These are phyloP conservation scores for Berkeleyomyces rouxiae DNA, from an alignment of 2,329 filamentous ascomycete species.

Conservation along the genomic window DNA sequence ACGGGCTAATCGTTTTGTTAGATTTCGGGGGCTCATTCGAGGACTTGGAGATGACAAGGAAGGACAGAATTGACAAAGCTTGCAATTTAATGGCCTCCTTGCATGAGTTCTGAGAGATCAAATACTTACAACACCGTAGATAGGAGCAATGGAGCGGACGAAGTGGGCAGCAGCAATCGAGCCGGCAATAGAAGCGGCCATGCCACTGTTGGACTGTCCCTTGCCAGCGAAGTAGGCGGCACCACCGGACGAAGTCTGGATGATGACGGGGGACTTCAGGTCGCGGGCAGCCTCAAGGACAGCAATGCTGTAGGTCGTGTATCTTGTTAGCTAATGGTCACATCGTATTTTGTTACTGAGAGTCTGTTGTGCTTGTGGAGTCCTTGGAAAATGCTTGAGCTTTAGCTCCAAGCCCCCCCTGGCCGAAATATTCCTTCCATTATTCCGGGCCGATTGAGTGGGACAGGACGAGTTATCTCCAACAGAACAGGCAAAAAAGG, in stretches of 20 bases:
- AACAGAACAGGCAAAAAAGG: neutral
- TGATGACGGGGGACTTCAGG: constrained; percentile 76
- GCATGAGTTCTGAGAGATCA: neutral
- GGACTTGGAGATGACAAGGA: too few species aligned
- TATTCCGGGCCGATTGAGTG: constrained; percentile 1
- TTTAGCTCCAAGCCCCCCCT: neutral
- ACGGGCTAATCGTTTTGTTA: constrained; percentile 37
- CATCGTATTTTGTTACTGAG: neutral
- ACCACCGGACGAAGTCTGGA: constrained; percentile 87
- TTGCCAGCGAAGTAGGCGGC: constrained; percentile 86
- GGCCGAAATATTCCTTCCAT: neutral
- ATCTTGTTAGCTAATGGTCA: constrained; percentile 54
- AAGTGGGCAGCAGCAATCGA: constrained; percentile 82
- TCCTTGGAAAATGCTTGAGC: neutral
- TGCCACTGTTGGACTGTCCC: constrained; percentile 65
- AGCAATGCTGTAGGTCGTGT: constrained; percentile 35
- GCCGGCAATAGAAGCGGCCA: constrained; percentile 77
- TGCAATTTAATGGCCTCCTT: too few species aligned
- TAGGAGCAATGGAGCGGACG: constrained; percentile 72
- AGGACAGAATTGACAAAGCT: neutral
- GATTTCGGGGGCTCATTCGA: neutral
- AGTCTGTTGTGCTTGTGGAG: neutral
- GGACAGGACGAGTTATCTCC: neutral
- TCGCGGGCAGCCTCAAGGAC: constrained; percentile 90
- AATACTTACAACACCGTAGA: constrained; percentile 49